These are phyloP conservation scores for Epichloe bromicola DNA, from an alignment of 2,329 filamentous ascomycete genomes.

Conservation along the genomic window DNA sequence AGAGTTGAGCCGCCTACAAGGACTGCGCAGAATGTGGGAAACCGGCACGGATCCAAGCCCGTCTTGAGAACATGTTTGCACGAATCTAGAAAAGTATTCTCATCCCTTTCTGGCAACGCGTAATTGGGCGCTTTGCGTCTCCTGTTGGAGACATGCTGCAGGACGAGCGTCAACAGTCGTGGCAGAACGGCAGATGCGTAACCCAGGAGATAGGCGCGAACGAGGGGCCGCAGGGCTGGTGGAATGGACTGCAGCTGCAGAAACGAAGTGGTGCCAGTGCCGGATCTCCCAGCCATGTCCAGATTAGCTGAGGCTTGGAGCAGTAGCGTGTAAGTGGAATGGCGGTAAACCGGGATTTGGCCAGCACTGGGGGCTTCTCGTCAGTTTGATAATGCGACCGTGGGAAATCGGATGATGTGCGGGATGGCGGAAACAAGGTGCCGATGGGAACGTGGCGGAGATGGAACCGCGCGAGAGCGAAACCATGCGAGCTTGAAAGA, in stretches of 20 bases:
- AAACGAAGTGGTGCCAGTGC: not conserved
- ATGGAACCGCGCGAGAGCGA: too few species aligned
- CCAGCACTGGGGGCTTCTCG: not conserved
- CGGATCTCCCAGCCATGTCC: not conserved
- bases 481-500: too few species aligned
- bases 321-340: not conserved
- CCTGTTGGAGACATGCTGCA: slow-evolving; percentile 33
- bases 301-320: not conserved
- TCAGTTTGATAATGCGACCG: too few species aligned
- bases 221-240: slow-evolving; percentile 37
- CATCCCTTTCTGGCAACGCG: slow-evolving; percentile 15
- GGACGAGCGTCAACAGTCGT: slow-evolving; percentile 39
- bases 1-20: slow-evolving; percentile 47
- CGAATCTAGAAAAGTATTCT: slow-evolving; percentile 19
- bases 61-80: slow-evolving; percentile 30
- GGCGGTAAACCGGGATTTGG: not conserved
- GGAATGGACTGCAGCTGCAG: slow-evolving; percentile 26
- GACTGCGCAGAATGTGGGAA: slow-evolving; percentile 49
- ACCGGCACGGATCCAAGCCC: slow-evolving; percentile 41
- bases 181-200: slow-evolving; percentile 47
- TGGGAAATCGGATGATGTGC: not conserved
- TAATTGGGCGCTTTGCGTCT: slow-evolving; percentile 17
- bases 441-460: not conserved
- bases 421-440: not conserved
- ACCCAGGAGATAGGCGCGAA: slow-evolving; percentile 47